Base-by-base conservation (phyloP, 73 alveolate species). In the Paraurostyla sp. region DNA sequence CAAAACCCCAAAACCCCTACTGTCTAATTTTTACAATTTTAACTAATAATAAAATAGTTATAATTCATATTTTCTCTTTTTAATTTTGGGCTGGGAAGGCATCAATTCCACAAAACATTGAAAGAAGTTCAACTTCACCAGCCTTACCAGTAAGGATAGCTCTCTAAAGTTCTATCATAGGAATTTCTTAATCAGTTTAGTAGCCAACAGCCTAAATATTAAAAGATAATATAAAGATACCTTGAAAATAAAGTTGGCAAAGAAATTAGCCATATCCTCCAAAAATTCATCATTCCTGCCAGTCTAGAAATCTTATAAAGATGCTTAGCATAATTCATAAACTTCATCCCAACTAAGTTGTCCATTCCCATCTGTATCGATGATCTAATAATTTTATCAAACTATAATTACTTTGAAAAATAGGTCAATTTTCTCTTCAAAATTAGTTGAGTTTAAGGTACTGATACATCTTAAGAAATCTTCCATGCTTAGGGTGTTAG, bases 361-460 rank as follows among this genome's bases (percentile, higher is more conserved):
- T 46, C 93, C 93, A 57, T 87, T 87, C 20, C 89, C 89, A 56
- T 87, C 89, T n/a, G 73, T 57, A 75, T 87, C 93, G 20, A 87
- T 87, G 60, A 87, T 87, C 93, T 87, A 50, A 62, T 7, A 16
- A 27, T 15, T n/a, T 7, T 3, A 32, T 13, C 32, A n/a, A 25
- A 49, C 4, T n/a, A 25, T 20, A 9, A 36, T 63, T 63, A 83
- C 92, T 42, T 83, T 63, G 71, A 87, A 87, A 49, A 87, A 87
- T 6, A 87, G 54, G 30, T 75, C 87, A 45, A 87, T 87, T 33
- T 87, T 87, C 71, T 87, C 93, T 71, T 71, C 35, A 41, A 69
- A 87, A 51, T 87, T 43, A 41, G 85, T 57, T 16, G 89, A 29
- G 43, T 49, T 87, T 33, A 87, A 22, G 30, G 65, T 27, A 51